Conservation (phyloP, 306 rosid genomes). For the Albizia julibrissin region DNA sequence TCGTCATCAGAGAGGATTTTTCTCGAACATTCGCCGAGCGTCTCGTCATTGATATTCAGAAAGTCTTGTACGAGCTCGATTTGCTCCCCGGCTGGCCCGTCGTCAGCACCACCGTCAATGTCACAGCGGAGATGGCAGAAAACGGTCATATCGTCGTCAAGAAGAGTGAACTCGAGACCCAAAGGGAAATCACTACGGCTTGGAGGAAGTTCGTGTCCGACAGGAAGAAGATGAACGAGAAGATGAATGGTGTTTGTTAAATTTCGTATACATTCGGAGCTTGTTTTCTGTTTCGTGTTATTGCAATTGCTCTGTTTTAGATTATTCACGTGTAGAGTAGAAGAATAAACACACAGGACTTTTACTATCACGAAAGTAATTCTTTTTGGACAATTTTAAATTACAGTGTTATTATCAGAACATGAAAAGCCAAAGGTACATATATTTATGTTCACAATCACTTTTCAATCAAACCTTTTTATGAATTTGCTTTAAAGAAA, state of each 20-base stretch:
- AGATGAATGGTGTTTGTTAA: constrained; percentile 75
- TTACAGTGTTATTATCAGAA: background rate
- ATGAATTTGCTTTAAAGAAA: background rate
- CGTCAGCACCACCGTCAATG: constrained; percentile 20
- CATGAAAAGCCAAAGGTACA: background rate
- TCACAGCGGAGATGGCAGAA: constrained; percentile 20
- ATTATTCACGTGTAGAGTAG: background rate
- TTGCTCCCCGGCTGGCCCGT: constrained; percentile 49
- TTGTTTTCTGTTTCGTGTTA: background rate
- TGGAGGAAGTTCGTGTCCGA: constrained; percentile 83
- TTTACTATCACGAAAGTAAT: background rate
- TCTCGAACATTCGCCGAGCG: constrained; percentile 91
- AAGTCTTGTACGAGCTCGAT: constrained; percentile 82
- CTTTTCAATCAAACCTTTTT: background rate
- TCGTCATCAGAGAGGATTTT: constrained; percentile 89
- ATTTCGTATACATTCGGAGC: background rate
- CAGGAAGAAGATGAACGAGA: constrained; percentile 74
- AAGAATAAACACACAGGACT: background rate
- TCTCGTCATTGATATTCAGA: constrained; percentile 60
- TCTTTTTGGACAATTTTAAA: background rate
- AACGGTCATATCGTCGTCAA: constrained; percentile 36
- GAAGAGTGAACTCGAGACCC: constrained; percentile 61
- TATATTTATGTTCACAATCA: background rate
- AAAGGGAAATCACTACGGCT: constrained; percentile 68
- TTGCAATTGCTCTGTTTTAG: background rate